These are phyloP conservation scores for Magnolia sinica DNA, from an alignment of 164 flowering plant species.

Conservation along the genomic window DNA sequence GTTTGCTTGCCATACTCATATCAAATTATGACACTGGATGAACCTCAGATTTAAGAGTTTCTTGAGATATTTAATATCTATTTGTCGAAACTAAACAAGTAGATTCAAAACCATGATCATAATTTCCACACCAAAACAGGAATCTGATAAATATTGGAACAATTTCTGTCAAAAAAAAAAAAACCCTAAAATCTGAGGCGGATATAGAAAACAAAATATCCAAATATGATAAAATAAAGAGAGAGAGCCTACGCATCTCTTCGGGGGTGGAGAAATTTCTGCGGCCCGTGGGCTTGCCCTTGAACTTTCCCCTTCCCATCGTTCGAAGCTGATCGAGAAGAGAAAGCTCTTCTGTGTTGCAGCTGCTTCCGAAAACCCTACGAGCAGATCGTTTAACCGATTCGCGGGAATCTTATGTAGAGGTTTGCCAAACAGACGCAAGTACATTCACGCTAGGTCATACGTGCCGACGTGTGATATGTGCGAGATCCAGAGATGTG, in stretches of 20 bases:
- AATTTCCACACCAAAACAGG: not conserved
- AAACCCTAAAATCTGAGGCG: not conserved
- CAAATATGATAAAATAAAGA: not conserved
- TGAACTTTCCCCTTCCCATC: slow-evolving; percentile 66
- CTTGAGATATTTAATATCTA: no score
- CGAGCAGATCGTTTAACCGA: not conserved
- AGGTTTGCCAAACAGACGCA: no score
- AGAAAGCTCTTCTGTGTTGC: not conserved
- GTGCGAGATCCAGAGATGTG: no score
- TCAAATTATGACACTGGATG: no score
- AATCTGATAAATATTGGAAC: not conserved
- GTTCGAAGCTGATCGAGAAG: not conserved
- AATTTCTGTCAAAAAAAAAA: no score
- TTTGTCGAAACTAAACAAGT: no score
- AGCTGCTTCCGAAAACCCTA: not conserved
- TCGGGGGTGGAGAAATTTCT: slow-evolving; percentile 65
- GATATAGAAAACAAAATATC: not conserved
- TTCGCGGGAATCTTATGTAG: no score
- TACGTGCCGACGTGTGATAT: no score
- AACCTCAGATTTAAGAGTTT: no score
- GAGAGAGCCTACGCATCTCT: slow-evolving; percentile 44
- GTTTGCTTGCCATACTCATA: no score
- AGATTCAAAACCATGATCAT: no score
- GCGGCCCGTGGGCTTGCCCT: slow-evolving; percentile 73
- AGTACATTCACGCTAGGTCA: no score